Evolutionary conservation across 2,329 filamentous ascomycete species (phyloP).

Genomic region (Hypoxylon sp.): DNA sequence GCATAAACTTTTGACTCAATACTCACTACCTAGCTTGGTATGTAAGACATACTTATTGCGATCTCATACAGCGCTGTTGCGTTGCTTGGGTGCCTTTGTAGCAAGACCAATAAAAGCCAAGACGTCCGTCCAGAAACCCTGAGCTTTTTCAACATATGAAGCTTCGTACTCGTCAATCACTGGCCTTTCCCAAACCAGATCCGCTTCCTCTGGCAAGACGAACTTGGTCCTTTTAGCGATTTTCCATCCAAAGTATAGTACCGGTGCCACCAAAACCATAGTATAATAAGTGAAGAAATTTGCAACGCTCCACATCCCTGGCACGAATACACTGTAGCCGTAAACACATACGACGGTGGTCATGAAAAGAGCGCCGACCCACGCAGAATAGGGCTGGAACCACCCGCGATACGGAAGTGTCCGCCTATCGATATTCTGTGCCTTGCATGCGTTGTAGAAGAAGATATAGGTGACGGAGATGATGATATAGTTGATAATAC

Average conservation of each 20-base stretch:
- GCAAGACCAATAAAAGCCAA: constrained; percentile 4
- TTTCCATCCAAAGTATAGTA: constrained; percentile 73
- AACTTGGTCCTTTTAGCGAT: constrained; percentile 70
- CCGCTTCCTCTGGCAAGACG: constrained; percentile 66
- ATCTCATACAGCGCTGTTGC: too few species aligned
- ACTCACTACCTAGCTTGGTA: too few species aligned
- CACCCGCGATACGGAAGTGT: constrained; percentile 69
- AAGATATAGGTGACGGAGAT: constrained; percentile 65
- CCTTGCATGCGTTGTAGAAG: constrained; percentile 68
- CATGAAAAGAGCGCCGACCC: constrained; percentile 59
- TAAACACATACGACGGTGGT: constrained; percentile 62
- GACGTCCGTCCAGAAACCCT: constrained; percentile 16
- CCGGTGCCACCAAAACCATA: constrained; percentile 61
- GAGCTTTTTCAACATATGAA: constrained; percentile 54
- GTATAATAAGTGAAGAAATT: constrained; percentile 63
- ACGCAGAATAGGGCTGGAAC: constrained; percentile 70
- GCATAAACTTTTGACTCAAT: too few species aligned
- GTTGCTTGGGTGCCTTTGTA: background rate
- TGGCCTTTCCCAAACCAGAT: constrained; percentile 70
- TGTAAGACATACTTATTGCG: too few species aligned
- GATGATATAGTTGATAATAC: constrained; percentile 42
- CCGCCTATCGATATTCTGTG: constrained; percentile 64
- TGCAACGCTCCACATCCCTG: constrained; percentile 51
- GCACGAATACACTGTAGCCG: constrained; percentile 66
- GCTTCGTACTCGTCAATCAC: constrained; percentile 66